A percentile compares a stretch with the other conserved stretches of the same genome.
phyloP scores from a whole-genome alignment of 1,284 basidiomycete genomes.

The Ganoderma meredithae region DNA sequence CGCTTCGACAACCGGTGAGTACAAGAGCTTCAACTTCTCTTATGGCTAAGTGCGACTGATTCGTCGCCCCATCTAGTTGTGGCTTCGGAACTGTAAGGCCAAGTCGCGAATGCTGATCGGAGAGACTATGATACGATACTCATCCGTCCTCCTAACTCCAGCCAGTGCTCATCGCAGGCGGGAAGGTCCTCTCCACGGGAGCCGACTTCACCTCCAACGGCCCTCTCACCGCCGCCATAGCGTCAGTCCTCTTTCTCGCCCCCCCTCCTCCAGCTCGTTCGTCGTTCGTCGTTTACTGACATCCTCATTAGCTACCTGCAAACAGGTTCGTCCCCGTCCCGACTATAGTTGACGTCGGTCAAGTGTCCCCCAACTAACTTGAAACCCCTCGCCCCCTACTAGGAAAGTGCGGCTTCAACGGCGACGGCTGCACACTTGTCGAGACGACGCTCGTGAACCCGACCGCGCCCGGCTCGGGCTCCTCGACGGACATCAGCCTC shows the following conservation, averaged over 20 bases:
- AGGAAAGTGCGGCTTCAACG: slow-evolving; percentile 49
- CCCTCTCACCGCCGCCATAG: slow-evolving; percentile 41
- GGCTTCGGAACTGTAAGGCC: slow-evolving; percentile 47
- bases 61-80: too few species aligned
- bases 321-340: slow-evolving; percentile 38
- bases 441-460: slow-evolving; percentile 55
- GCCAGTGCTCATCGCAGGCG: slow-evolving; percentile 45
- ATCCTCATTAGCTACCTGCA: slow-evolving; percentile 39
- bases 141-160: too few species aligned
- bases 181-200: slow-evolving; percentile 44
- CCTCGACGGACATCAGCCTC: slow-evolving; percentile 52
- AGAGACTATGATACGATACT: too few species aligned
- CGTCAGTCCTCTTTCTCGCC: slow-evolving; percentile 36
- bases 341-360: too few species aligned
- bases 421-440: slow-evolving; percentile 50
- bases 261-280: too few species aligned
- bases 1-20: slow-evolving; percentile 47
- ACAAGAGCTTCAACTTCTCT: not conserved
- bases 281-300: not conserved
- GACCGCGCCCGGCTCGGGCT: slow-evolving; percentile 47
- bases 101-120: slow-evolving; percentile 18
- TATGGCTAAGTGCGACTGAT: slow-evolving; percentile 6
- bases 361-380: too few species aligned
- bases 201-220: slow-evolving; percentile 42
- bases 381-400: too few species aligned